A percentile compares a stretch with the other conserved stretches of the same genome.
Evolutionary conservation across 805 yeast species (phyloP).

Genomic region (Candida silvicultrix): DNA sequence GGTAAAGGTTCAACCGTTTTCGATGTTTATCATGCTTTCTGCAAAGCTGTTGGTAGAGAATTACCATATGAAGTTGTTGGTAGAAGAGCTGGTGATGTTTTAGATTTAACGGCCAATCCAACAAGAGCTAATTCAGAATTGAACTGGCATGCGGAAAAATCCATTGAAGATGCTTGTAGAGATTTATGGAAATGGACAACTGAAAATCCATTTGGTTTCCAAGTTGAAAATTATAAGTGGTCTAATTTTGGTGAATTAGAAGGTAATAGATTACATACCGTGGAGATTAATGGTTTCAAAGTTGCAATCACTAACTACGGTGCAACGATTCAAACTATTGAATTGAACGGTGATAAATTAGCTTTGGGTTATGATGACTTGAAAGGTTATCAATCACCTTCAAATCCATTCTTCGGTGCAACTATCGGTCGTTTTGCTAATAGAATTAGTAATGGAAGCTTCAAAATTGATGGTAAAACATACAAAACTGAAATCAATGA

Average conservation of each 20-base stretch:
- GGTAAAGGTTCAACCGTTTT: constrained; percentile 77
- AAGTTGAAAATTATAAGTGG: neutral
- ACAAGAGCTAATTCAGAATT: constrained; percentile 61
- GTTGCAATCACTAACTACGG: too few relatives aligned
- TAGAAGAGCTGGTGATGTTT: constrained; percentile 72
- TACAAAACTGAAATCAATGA: constrained; percentile 12
- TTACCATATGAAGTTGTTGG: constrained; percentile 61
- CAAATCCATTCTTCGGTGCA: constrained; percentile 54
- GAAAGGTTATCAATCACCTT: constrained; percentile 21
- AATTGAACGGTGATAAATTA: constrained; percentile 32
- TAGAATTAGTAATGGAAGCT: constrained; percentile 30
- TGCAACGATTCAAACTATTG: neutral
- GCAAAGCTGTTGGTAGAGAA: constrained; percentile 54
- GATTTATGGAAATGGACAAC: constrained; percentile 79
- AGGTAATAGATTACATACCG: too few relatives aligned
- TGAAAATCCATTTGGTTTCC: constrained; percentile 39
- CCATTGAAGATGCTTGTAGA: constrained; percentile 56
- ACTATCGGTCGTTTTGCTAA: constrained; percentile 64
- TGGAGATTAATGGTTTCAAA: too few relatives aligned
- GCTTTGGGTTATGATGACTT: constrained; percentile 34
- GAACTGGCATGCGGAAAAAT: constrained; percentile 51
- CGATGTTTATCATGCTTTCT: constrained; percentile 61
- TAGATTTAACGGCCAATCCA: constrained; percentile 67
- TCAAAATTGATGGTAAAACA: too few relatives aligned
- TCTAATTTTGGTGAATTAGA: too few relatives aligned